Percentiles rank a stretch among this genome's conserved stretches.
Evolutionary conservation across 2,329 filamentous ascomycete species (phyloP).

Genomic region (Plectosphaerella plurivora): DNA sequence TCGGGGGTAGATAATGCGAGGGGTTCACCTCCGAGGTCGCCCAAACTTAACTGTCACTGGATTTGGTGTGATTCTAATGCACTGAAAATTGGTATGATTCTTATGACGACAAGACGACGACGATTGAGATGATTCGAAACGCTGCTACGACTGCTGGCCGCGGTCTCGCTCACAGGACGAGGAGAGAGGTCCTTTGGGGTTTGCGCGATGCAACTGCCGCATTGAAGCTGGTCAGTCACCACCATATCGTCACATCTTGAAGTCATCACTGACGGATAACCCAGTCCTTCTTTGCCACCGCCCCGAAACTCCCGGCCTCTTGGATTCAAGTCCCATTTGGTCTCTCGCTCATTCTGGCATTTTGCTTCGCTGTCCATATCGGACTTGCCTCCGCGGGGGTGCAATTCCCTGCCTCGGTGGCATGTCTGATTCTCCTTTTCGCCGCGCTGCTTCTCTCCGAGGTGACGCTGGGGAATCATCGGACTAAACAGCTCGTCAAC

Average conservation of each 20-base stretch:
- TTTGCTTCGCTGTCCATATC: conserved; percentile 38
- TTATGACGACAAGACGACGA: too few species aligned
- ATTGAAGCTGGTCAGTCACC: conserved; percentile 5
- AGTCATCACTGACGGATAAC: background rate
- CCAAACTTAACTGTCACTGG: too few species aligned
- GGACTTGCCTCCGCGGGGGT: conserved; percentile 40
- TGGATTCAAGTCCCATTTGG: conserved; percentile 50
- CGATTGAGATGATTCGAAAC: too few species aligned
- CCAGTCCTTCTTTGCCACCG: conserved; percentile 10
- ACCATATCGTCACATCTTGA: background rate
- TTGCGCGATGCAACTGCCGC: background rate
- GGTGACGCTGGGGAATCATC: conserved; percentile 39
- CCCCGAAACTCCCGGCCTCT: conserved; percentile 21
- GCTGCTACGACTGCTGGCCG: background rate
- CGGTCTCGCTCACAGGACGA: background rate
- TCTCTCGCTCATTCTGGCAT: conserved; percentile 32
- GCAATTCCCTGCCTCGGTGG: conserved; percentile 56
- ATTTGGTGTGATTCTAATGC: too few species aligned
- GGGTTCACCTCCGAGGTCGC: too few species aligned
- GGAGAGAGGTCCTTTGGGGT: background rate
- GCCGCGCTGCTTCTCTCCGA: conserved; percentile 43
- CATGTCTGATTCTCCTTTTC: conserved; percentile 52
- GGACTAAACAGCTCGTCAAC: conserved; percentile 41
- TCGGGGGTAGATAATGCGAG: too few species aligned
- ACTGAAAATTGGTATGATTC: too few species aligned